Evolutionary conservation across 257 asterid genomes (phyloP).

Genomic region (Misopates orontium): DNA sequence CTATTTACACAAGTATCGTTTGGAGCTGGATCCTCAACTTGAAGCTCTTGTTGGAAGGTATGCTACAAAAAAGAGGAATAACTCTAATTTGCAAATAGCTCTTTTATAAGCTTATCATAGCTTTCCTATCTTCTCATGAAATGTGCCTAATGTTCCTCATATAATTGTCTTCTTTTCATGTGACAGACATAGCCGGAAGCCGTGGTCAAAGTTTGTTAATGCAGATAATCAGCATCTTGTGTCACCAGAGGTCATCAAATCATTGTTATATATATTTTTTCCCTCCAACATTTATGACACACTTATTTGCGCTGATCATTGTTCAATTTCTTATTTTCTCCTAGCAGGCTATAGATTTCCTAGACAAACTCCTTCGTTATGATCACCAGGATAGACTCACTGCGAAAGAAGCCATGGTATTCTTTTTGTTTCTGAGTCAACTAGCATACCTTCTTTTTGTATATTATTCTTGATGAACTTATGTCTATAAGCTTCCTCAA

Average conservation of each 20-base stretch:
- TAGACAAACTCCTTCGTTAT: conserved; percentile 89
- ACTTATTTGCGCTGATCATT: not conserved
- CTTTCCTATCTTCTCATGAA: not conserved
- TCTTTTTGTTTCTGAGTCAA: conserved; percentile 5
- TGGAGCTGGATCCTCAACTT: conserved; percentile 91
- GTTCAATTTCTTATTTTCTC: conserved; percentile 12
- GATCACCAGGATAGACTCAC: conserved; percentile 96
- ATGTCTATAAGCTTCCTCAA: not conserved
- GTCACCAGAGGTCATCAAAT: conserved; percentile 75
- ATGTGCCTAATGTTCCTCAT: not conserved
- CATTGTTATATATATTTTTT: not conserved
- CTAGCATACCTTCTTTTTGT: not conserved
- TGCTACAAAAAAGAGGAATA: conserved; percentile 9
- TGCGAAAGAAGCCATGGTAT: conserved; percentile 93
- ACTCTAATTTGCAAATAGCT: not conserved
- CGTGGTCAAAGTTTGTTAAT: conserved; percentile 85
- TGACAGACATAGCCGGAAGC: conserved; percentile 88
- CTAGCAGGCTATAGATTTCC: conserved; percentile 76
- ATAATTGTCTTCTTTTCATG: conserved; percentile 11
- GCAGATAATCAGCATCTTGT: conserved; percentile 87
- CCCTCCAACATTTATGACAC: not conserved
- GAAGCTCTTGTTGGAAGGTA: conserved; percentile 96
- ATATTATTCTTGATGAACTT: not conserved
- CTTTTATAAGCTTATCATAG: not conserved
- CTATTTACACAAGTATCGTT: conserved; percentile 74